Evolutionary conservation across 2,329 filamentous ascomycete species (phyloP).

Genomic region (Talaromyces pinophilus): DNA sequence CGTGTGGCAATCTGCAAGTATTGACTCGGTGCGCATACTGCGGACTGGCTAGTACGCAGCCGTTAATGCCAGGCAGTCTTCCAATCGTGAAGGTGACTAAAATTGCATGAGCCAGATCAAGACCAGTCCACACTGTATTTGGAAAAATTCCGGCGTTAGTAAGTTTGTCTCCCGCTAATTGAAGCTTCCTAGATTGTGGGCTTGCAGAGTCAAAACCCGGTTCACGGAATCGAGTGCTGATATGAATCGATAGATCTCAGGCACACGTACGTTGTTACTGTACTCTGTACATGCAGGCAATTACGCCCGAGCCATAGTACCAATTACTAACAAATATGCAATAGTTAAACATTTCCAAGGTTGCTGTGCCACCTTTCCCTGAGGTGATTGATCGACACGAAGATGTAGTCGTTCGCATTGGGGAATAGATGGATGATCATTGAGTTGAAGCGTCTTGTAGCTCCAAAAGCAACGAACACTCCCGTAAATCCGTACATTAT

Average conservation of each 20-base stretch:
- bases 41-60: neutral
- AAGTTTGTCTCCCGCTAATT: neutral
- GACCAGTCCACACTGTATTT: neutral
- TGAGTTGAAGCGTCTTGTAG: neutral
- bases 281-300: neutral
- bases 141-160: neutral
- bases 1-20: neutral
- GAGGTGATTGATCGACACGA: neutral
- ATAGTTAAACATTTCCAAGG: neutral
- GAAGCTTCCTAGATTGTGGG: neutral
- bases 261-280: neutral
- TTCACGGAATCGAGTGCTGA: neutral
- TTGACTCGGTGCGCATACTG: neutral
- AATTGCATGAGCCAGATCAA: neutral
- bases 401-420: neutral
- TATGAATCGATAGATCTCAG: neutral
- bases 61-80: neutral
- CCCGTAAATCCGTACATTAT: too few relatives aligned
- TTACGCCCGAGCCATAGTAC: neutral
- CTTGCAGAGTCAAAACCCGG: neutral
- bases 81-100: neutral
- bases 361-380: neutral
- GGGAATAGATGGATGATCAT: neutral
- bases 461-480: neutral
- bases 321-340: neutral